phyloP scores from a whole-genome alignment of 495 filamentous ascomycete species.

The Neurospora tetraspora region DNA sequence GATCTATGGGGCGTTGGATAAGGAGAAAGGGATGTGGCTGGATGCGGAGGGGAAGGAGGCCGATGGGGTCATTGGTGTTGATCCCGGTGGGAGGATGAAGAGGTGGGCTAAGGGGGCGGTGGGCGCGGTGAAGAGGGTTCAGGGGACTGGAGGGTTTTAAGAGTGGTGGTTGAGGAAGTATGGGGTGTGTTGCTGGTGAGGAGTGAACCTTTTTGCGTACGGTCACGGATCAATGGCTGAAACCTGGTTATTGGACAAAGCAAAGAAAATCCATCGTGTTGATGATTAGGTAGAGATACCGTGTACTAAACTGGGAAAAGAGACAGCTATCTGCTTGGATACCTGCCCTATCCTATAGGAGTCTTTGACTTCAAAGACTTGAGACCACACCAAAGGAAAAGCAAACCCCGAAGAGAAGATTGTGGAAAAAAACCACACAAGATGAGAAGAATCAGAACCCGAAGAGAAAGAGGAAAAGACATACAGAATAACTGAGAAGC shows the following conservation, averaged over 20 bases:
- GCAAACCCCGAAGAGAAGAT: background rate
- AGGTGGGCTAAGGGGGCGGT: slow-evolving; percentile 53
- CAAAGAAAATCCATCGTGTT: background rate
- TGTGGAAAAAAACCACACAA: background rate
- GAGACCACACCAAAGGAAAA: background rate
- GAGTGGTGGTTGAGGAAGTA: background rate
- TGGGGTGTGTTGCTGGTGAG: background rate
- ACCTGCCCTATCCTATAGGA: background rate
- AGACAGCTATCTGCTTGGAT: background rate
- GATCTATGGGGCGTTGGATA: slow-evolving; percentile 46
- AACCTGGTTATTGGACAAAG: background rate
- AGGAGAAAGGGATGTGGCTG: slow-evolving; percentile 51
- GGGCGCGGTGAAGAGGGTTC: slow-evolving; percentile 52
- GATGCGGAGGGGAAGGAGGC: slow-evolving; percentile 47
- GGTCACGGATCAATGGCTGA: background rate
- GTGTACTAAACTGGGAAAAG: background rate
- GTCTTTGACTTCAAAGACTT: background rate
- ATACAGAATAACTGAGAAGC: background rate
- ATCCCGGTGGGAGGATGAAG: slow-evolving; percentile 48
- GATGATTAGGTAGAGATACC: background rate
- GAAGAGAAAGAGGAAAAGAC: background rate
- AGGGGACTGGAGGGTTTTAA: slow-evolving; percentile 51
- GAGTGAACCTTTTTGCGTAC: background rate
- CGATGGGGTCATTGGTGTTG: slow-evolving; percentile 47
- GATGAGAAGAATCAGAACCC: background rate